These are phyloP conservation scores for Populus deltoides DNA, from an alignment of 345 rosid genomes.

Conservation along the genomic window DNA sequence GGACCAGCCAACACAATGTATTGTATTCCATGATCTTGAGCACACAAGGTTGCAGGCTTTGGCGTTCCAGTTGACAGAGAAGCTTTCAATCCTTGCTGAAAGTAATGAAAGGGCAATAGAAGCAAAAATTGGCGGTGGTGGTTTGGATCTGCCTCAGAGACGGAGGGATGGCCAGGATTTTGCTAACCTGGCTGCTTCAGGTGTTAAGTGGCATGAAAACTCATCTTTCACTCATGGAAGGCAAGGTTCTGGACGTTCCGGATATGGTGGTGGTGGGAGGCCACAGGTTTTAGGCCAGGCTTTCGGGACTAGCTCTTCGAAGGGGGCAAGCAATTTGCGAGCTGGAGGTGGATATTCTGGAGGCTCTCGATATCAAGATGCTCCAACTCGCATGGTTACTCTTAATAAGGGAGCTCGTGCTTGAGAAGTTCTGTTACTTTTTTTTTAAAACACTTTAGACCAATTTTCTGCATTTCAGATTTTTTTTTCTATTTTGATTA, in stretches of 20 bases:
- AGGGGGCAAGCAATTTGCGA: constrained; percentile 48
- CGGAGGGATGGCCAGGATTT: constrained; percentile 70
- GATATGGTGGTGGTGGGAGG: constrained; percentile 48
- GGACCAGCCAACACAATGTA: constrained; percentile 81
- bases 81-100: constrained; percentile 61
- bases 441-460: background rate
- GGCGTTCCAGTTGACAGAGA: constrained; percentile 81
- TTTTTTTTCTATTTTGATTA: background rate
- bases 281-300: constrained; percentile 33
- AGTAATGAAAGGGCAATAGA: constrained; percentile 82
- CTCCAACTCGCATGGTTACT: constrained; percentile 65
- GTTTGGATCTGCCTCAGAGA: constrained; percentile 58
- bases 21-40: constrained; percentile 72
- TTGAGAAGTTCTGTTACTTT: constrained; percentile 10
- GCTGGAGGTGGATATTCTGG: constrained; percentile 52
- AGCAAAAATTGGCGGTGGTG: constrained; percentile 59
- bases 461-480: background rate
- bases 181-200: constrained; percentile 37
- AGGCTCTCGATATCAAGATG: constrained; percentile 31
- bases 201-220: constrained; percentile 69
- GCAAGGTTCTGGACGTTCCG: constrained; percentile 43
- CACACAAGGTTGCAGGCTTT: constrained; percentile 67
- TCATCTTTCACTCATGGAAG: constrained; percentile 52
- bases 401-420: constrained; percentile 53
- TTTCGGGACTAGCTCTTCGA: constrained; percentile 43